Conservation (phyloP, 2,329 filamentous ascomycete genomes). For the Truncatella angustata region DNA sequence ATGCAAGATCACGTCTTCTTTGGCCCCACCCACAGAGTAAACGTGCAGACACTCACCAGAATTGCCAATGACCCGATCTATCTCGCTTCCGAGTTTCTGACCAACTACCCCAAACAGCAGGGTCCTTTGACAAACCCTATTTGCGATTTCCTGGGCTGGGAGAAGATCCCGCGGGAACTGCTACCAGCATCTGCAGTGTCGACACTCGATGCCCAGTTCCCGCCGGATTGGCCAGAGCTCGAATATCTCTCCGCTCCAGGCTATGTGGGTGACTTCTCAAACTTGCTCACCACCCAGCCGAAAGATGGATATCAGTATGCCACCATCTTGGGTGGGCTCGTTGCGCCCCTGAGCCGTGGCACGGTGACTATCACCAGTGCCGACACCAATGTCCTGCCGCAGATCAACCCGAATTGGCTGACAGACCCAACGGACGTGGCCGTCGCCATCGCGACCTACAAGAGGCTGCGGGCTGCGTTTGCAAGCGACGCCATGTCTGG, state of each 20-base stretch:
- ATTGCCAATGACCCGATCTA: conserved; percentile 4
- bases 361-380: conserved; percentile 14
- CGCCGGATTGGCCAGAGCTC: conserved; percentile 25
- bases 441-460: conserved; percentile 40
- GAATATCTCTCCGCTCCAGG: conserved; percentile 15
- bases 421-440: conserved; percentile 39
- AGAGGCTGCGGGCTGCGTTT: conserved; percentile 36
- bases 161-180: background rate
- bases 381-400: conserved; percentile 10
- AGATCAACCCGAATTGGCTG: conserved; percentile 47
- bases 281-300: conserved; percentile 8
- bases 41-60: conserved; percentile 1
- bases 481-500: conserved; percentile 2
- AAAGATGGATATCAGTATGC: conserved; percentile 15
- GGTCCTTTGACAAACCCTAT: conserved; percentile 7
- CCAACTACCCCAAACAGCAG: background rate
- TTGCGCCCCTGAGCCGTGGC: conserved; percentile 13
- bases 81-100: background rate
- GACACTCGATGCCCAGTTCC: conserved; percentile 14
- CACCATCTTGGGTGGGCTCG: conserved; percentile 6
- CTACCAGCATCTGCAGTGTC: background rate
- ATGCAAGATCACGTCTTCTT: conserved; percentile 48
- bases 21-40: conserved; percentile 17
- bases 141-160: conserved; percentile 2
- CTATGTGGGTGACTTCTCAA: conserved; percentile 14